Evolutionary conservation across 495 filamentous ascomycete species (phyloP).

Genomic region (Talaromyces stipitatus): DNA sequence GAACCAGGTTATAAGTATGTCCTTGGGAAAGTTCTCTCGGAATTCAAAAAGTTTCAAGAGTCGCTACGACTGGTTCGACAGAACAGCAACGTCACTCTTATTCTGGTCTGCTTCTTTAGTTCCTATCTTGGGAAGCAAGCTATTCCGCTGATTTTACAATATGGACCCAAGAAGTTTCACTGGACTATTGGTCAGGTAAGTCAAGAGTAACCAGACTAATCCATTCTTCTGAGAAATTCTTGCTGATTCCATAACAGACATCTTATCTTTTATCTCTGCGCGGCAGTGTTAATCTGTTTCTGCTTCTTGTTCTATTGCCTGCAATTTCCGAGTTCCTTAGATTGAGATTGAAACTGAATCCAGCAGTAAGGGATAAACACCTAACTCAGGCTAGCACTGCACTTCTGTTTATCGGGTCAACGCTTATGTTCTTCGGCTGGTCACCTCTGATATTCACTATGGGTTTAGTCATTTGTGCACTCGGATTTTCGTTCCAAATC

Average conservation of each 20-base stretch:
- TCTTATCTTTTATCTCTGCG: not conserved
- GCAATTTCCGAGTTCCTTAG: not conserved
- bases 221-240: not conserved
- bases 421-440: not conserved
- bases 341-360: not conserved
- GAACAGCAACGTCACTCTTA: not conserved
- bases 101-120: not conserved
- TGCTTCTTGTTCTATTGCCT: not conserved
- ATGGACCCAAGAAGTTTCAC: not conserved
- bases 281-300: not conserved
- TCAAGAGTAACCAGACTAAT: not conserved
- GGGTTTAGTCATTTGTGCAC: not conserved
- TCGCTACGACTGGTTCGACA: conserved; percentile 8
- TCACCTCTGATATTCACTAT: not conserved
- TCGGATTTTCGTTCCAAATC: not conserved
- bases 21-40: not conserved
- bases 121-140: not conserved
- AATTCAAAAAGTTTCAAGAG: conserved; percentile 17
- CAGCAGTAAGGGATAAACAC: not conserved
- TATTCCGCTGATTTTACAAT: conserved; percentile 7
- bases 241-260: not conserved
- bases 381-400: not conserved
- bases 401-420: not conserved
- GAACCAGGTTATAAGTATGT: not conserved
- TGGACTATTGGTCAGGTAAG: not conserved